Conservation (phyloP, 148 eudicot genomes). For the Dianthus caryophyllus region DNA sequence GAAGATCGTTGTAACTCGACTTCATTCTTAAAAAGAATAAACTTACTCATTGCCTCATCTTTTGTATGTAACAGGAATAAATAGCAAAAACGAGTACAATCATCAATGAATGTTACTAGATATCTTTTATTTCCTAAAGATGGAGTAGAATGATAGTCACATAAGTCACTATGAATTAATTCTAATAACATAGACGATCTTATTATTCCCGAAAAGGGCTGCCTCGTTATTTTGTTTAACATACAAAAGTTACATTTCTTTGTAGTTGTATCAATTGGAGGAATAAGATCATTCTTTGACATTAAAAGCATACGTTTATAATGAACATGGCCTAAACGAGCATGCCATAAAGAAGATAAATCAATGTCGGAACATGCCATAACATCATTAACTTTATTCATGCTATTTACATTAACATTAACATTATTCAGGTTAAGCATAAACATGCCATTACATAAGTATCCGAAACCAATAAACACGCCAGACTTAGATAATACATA, state of each 20-base stretch:
- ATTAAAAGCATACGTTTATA: too few relatives aligned
- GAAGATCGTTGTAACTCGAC: not conserved
- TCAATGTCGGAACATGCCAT: too few relatives aligned
- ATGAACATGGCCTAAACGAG: too few relatives aligned
- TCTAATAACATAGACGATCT: not conserved
- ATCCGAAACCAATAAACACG: too few relatives aligned
- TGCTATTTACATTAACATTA: too few relatives aligned
- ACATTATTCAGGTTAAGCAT: too few relatives aligned
- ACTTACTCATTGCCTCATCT: conserved; percentile 1
- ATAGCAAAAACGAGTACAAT: not conserved
- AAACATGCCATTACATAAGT: too few relatives aligned
- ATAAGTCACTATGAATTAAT: not conserved
- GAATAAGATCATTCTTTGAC: too few relatives aligned
- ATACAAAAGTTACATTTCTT: not conserved
- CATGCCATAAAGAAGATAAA: too few relatives aligned
- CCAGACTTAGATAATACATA: too few relatives aligned
- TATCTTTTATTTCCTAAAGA: conserved; percentile 4
- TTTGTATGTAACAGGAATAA: not conserved
- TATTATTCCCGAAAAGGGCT: not conserved
- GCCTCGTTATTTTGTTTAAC: not conserved
- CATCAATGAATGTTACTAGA: conserved; percentile 3
- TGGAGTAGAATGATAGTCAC: not conserved
- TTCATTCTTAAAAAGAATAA: conserved; percentile 2
- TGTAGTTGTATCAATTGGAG: too few relatives aligned
- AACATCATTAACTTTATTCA: too few relatives aligned